Evolutionary conservation across 768 basidiomycete genomes (phyloP).

Genomic region (Neoboletus brunneissimus): DNA sequence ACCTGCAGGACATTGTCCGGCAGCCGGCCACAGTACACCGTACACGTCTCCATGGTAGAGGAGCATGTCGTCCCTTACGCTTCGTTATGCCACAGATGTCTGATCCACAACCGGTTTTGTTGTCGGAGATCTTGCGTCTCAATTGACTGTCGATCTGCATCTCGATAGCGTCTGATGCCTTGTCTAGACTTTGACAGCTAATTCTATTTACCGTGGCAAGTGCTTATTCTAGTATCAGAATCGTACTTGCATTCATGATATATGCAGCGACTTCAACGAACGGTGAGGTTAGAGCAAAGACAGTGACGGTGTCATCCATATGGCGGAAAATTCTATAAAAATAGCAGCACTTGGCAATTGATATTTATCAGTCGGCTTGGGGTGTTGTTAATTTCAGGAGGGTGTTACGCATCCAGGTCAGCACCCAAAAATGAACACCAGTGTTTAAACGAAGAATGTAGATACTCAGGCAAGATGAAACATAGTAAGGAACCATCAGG

Average conservation of each 20-base stretch:
- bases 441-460: too few species aligned
- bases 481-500: too few species aligned
- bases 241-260: conserved; percentile 52
- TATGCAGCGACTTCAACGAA: conserved; percentile 49
- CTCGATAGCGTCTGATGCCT: not conserved
- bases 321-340: too few species aligned
- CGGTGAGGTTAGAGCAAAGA: conserved; percentile 37
- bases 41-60: conserved; percentile 50
- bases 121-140: conserved; percentile 44
- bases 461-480: too few species aligned
- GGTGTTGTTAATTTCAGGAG: too few species aligned
- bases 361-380: too few species aligned
- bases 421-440: too few species aligned
- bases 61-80: not conserved
- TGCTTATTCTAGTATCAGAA: conserved; percentile 57
- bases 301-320: too few species aligned
- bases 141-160: conserved; percentile 47
- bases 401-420: too few species aligned
- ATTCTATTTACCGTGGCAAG: conserved; percentile 57
- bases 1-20: conserved; percentile 42
- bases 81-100: conserved; percentile 36
- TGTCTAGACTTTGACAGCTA: conserved; percentile 18
- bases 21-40: conserved; percentile 35
- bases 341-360: too few species aligned
- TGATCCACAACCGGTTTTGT: conserved; percentile 52